Conservation (phyloP, 768 basidiomycete species). For the Rhodosporidiobolus odoratus region DNA sequence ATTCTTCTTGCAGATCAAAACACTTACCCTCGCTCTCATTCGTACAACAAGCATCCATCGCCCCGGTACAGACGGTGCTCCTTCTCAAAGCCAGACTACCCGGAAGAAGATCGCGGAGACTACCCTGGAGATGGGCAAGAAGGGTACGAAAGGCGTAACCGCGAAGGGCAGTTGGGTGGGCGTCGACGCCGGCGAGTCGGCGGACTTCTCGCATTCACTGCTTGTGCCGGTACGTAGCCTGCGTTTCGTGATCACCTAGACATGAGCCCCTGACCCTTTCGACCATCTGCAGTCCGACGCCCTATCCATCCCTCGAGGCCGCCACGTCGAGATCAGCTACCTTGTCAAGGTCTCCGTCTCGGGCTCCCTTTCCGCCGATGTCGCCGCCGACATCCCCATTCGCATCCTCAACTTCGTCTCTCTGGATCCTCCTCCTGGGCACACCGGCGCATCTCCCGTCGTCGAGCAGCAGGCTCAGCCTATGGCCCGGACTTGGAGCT, state of each 20-base stretch:
- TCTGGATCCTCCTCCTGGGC: conserved; percentile 66
- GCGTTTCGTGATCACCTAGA: neutral
- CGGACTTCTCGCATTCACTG: conserved; percentile 65
- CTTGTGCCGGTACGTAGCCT: conserved; percentile 62
- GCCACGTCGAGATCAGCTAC: conserved; percentile 72
- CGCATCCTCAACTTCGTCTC: conserved; percentile 77
- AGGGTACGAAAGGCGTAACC: conserved; percentile 63
- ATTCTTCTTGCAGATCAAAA: conserved; percentile 53
- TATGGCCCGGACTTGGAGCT: conserved; percentile 29
- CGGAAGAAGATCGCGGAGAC: conserved; percentile 63
- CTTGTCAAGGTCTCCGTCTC: conserved; percentile 61
- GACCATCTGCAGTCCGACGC: conserved; percentile 56
- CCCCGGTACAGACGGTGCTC: conserved; percentile 44
- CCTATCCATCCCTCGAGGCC: conserved; percentile 61
- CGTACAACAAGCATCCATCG: conserved; percentile 65
- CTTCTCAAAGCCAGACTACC: conserved; percentile 55
- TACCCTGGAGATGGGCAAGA: conserved; percentile 61
- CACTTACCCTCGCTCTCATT: conserved; percentile 59
- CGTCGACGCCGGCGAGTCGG: conserved; percentile 58
- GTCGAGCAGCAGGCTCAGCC: conserved; percentile 2
- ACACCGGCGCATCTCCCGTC: conserved; percentile 28
- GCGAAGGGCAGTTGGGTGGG: conserved; percentile 89
- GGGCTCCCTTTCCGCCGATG: conserved; percentile 59
- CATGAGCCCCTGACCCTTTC: neutral
- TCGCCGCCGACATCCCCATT: conserved; percentile 67